phyloP scores from a whole-genome alignment of 176 grass and related monocot genomes.

The Phyllostachys edulis region DNA sequence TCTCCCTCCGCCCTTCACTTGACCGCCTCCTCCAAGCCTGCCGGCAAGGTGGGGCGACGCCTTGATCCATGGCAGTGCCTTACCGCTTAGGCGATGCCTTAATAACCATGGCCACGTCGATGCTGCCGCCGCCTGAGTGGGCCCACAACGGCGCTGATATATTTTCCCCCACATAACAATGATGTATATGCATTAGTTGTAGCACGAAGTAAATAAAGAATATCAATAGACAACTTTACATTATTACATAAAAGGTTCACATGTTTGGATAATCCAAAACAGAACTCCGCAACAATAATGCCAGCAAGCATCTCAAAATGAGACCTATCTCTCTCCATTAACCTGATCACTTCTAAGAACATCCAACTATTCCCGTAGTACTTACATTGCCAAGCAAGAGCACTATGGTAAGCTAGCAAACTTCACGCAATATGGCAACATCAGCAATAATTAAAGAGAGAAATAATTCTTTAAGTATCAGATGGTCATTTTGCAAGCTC shows the following conservation, averaged over 20 bases:
- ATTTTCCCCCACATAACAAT: too few relatives aligned
- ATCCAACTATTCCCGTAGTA: background rate
- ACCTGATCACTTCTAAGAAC: conserved; percentile 4
- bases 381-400: conserved; percentile 23
- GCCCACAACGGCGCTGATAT: too few relatives aligned
- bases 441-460: background rate
- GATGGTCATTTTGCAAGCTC: conserved; percentile 4
- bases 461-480: background rate
- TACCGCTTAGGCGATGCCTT: too few relatives aligned
- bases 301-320: background rate
- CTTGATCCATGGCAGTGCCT: too few relatives aligned
- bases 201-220: background rate
- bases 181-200: background rate
- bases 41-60: too few relatives aligned
- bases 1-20: too few relatives aligned
- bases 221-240: background rate
- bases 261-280: background rate
- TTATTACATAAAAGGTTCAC: background rate
- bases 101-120: too few relatives aligned
- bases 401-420: background rate
- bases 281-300: background rate
- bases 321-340: background rate
- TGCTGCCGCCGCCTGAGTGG: too few relatives aligned
- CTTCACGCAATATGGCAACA: background rate
- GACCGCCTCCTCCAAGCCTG: too few relatives aligned